A percentile compares a stretch with the other conserved stretches of the same genome.
phyloP scores from a whole-genome alignment of 139 green algal species.

The Micractinium conductrix region DNA sequence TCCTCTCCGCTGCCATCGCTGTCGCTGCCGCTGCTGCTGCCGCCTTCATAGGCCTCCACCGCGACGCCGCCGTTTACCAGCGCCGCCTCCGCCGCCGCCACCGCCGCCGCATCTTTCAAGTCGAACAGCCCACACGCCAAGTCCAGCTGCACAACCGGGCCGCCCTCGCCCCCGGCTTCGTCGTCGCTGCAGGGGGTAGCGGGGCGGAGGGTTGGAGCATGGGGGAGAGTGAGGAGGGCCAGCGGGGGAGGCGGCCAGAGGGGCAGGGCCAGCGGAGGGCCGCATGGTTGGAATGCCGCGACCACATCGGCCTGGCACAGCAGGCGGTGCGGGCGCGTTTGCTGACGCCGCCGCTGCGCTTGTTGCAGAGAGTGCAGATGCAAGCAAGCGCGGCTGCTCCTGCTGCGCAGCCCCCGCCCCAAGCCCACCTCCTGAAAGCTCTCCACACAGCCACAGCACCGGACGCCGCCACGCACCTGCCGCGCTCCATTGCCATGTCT shows the following conservation, averaged over 20 bases:
- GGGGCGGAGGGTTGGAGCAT: not conserved
- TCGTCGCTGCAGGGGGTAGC: slow-evolving; percentile 20
- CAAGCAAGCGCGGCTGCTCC: no score
- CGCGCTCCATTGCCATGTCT: slow-evolving; percentile 30
- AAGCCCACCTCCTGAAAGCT: not conserved
- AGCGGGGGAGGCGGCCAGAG: not conserved
- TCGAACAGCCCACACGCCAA: slow-evolving; percentile 56
- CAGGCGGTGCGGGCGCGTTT: no score
- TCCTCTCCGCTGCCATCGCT: not conserved
- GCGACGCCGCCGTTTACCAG: slow-evolving; percentile 8
- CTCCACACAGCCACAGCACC: not conserved
- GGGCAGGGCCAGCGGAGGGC: not conserved
- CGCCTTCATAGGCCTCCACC: not conserved
- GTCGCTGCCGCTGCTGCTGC: not conserved
- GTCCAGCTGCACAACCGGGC: slow-evolving; percentile 43
- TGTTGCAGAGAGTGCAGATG: not conserved
- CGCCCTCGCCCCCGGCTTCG: slow-evolving; percentile 19
- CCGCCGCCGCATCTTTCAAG: slow-evolving; percentile 39
- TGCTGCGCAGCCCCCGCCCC: no score
- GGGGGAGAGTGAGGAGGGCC: not conserved
- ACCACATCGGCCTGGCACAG: not conserved
- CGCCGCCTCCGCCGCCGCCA: slow-evolving; percentile 42
- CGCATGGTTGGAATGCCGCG: not conserved
- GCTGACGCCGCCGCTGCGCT: no score
- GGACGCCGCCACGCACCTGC: not conserved